These are phyloP conservation scores for Lobosporangium transversale DNA, from an alignment of 192 early-diverging fungal species.

Conservation along the genomic window DNA sequence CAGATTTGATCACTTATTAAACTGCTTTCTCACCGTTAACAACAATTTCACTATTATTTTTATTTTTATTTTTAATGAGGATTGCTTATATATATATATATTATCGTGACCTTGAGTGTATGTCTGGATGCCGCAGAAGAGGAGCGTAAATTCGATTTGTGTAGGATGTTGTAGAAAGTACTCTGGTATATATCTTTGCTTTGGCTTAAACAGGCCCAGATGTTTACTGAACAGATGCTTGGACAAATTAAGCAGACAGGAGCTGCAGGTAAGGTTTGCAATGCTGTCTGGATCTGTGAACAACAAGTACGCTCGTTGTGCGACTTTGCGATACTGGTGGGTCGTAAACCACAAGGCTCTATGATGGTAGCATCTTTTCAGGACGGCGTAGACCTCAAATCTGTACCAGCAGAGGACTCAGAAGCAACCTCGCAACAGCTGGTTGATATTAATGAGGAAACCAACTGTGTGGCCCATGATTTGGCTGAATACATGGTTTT, in stretches of 20 bases:
- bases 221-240: conserved; percentile 94
- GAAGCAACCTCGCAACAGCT: conserved; percentile 95
- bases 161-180: too few relatives aligned
- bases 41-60: too few relatives aligned
- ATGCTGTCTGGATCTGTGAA: conserved; percentile 94
- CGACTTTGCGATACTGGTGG: conserved; percentile 99
- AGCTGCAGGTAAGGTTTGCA: conserved; percentile 92
- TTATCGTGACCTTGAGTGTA: too few relatives aligned
- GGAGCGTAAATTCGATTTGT: too few relatives aligned
- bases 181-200: too few relatives aligned
- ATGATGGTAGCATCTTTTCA: conserved; percentile 96
- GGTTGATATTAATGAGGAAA: conserved; percentile 89
- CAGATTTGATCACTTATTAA: too few relatives aligned
- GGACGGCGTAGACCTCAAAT: conserved; percentile 98
- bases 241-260: conserved; percentile 99
- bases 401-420: conserved; percentile 93
- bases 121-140: too few relatives aligned
- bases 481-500: conserved; percentile 93
- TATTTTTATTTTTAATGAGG: too few relatives aligned
- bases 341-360: conserved; percentile 93
- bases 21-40: too few relatives aligned
- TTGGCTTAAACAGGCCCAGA: conserved; percentile 88
- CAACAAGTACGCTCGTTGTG: conserved; percentile 97
- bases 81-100: too few relatives aligned
- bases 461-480: conserved; percentile 75